These are phyloP conservation scores for Keqinozyma sinolaborantium DNA, from an alignment of 1,139 yeast species.

Conservation along the genomic window DNA sequence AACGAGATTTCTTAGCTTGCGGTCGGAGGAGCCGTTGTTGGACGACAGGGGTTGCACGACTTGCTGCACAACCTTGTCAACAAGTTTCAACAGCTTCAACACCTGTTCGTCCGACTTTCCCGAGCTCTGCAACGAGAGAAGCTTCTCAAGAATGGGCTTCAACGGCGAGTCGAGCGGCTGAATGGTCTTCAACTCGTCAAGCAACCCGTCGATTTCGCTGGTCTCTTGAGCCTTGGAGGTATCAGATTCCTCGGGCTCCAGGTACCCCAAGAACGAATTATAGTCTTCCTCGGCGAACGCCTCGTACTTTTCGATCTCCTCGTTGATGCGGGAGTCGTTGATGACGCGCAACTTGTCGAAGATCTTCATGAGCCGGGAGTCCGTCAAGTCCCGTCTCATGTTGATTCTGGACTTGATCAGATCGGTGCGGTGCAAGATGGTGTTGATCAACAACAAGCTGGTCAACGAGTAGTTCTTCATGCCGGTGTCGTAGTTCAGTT, in stretches of 20 bases:
- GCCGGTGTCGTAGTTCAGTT: constrained; percentile 13
- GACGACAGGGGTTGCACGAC: neutral
- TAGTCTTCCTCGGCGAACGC: constrained; percentile 40
- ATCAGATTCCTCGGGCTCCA: constrained; percentile 10
- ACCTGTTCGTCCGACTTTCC: constrained; percentile 11
- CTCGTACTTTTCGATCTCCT: constrained; percentile 44
- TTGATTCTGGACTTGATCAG: constrained; percentile 26
- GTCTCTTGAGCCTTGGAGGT: constrained; percentile 7
- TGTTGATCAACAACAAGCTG: constrained; percentile 41
- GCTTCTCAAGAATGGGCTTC: constrained; percentile 7
- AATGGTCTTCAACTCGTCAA: constrained; percentile 8
- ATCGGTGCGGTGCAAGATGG: constrained; percentile 35
- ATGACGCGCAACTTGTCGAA: constrained; percentile 36
- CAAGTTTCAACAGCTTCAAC: neutral
- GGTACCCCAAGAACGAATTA: constrained; percentile 15
- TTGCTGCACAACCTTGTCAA: neutral
- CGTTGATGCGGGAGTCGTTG: constrained; percentile 37
- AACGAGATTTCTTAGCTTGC: neutral
- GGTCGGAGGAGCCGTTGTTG: neutral
- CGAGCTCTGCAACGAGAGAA: constrained; percentile 20
- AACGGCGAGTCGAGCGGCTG: constrained; percentile 10
- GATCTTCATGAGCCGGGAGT: constrained; percentile 34
- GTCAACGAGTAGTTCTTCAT: constrained; percentile 42
- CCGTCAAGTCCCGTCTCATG: constrained; percentile 38
- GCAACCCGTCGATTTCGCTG: constrained; percentile 17